Evolutionary conservation across 495 filamentous ascomycete genomes (phyloP).

Genomic region (Astrocystis sublimbata): DNA sequence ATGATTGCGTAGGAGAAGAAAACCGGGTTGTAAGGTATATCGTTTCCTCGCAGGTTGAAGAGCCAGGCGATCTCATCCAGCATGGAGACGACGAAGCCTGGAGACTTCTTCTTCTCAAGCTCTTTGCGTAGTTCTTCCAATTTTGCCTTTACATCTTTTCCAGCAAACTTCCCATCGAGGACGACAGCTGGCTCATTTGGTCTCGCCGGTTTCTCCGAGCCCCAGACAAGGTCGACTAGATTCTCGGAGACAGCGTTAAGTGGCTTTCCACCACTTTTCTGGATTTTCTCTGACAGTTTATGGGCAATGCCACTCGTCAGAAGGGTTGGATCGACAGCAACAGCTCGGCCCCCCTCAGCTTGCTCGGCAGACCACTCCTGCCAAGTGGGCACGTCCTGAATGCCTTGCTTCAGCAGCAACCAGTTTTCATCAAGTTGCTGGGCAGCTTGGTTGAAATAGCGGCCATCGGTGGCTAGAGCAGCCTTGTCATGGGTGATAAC

Average conservation of each 20-base stretch:
- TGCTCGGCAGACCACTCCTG: constrained; percentile 95
- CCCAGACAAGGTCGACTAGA: constrained; percentile 88
- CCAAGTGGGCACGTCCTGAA: constrained; percentile 94
- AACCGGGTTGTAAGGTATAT: constrained; percentile 98
- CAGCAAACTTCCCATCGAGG: constrained; percentile 70
- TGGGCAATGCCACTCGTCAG: constrained; percentile 83
- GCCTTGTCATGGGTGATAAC: constrained; percentile 86
- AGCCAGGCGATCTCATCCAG: constrained; percentile 98
- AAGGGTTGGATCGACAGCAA: constrained; percentile 89
- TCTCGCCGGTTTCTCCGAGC: constrained; percentile 64
- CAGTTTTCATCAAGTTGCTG: constrained; percentile 94
- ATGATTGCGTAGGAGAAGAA: constrained; percentile 97
- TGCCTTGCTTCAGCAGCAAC: constrained; percentile 86
- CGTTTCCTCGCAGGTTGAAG: constrained; percentile 92
- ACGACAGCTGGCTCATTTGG: constrained; percentile 76
- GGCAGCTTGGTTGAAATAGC: constrained; percentile 96
- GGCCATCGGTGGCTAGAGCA: constrained; percentile 89
- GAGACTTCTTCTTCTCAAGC: constrained; percentile 84
- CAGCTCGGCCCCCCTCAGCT: constrained; percentile 77
- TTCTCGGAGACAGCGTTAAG: constrained; percentile 75
- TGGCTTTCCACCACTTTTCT: constrained; percentile 79
- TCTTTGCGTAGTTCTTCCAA: constrained; percentile 86
- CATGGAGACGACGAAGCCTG: constrained; percentile 90
- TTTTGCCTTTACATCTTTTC: constrained; percentile 82
- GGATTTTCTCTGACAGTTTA: constrained; percentile 82